phyloP scores from a whole-genome alignment of 306 rosid species.

The Potentilla sterilis region DNA sequence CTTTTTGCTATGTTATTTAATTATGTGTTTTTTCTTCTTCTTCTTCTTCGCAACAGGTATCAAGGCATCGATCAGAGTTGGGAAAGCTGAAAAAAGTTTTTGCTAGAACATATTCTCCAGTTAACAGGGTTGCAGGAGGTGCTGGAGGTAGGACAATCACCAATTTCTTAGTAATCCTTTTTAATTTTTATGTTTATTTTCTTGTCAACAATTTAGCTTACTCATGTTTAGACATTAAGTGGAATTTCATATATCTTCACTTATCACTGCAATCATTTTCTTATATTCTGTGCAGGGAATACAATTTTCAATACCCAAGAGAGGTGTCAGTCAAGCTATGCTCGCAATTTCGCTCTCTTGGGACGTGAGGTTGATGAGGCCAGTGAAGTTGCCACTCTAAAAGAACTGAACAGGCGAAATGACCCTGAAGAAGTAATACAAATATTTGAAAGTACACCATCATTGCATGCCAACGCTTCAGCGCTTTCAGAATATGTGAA shows the following conservation, averaged over 20 bases:
- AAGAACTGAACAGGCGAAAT: slow-evolving; percentile 66
- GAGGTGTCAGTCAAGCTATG: slow-evolving; percentile 70
- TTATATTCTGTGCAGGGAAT: slow-evolving; percentile 45
- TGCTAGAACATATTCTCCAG: slow-evolving; percentile 40
- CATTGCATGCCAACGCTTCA: slow-evolving; percentile 59
- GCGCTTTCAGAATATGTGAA: slow-evolving; percentile 85
- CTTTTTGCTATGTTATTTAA: not conserved
- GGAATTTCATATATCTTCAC: slow-evolving; percentile 12
- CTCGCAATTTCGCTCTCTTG: slow-evolving; percentile 69
- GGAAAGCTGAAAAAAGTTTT: slow-evolving; percentile 35
- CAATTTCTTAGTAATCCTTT: not conserved
- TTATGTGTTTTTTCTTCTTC: slow-evolving; percentile 4
- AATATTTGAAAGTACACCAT: slow-evolving; percentile 77
- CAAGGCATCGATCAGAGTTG: slow-evolving; percentile 43
- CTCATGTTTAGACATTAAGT: not conserved
- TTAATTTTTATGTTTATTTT: not conserved
- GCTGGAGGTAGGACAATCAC: slow-evolving; percentile 40
- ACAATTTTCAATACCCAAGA: slow-evolving; percentile 41
- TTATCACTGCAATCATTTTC: slow-evolving; percentile 14
- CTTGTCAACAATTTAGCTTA: not conserved
- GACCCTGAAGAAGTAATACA: slow-evolving; percentile 90
- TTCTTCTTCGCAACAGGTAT: slow-evolving; percentile 44
- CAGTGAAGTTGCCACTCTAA: slow-evolving; percentile 66
- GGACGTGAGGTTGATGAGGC: slow-evolving; percentile 75
- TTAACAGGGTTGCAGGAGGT: slow-evolving; percentile 38